Conservation (phyloP, 1,284 basidiomycete genomes). For the Ustilago tritici region DNA sequence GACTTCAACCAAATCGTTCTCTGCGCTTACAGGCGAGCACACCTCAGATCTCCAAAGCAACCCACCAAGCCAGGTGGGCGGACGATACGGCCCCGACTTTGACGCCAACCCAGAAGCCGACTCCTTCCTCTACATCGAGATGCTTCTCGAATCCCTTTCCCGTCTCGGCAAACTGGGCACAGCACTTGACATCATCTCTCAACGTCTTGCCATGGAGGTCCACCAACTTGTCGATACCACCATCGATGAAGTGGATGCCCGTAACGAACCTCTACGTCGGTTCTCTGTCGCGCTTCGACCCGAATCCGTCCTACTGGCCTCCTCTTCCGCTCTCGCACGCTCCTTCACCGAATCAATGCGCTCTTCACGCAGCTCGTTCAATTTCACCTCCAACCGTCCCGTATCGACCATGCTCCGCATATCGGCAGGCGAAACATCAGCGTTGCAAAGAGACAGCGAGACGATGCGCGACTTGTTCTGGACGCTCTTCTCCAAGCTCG, state of each 20-base stretch:
- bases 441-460: slow-evolving; percentile 63
- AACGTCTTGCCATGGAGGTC: slow-evolving; percentile 86
- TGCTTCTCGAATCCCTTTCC: slow-evolving; percentile 88
- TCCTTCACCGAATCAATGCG: slow-evolving; percentile 53
- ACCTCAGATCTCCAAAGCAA: not conserved
- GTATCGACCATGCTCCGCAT: slow-evolving; percentile 48
- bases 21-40: slow-evolving; percentile 36
- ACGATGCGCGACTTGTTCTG: slow-evolving; percentile 86
- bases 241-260: slow-evolving; percentile 86
- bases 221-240: slow-evolving; percentile 87
- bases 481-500: slow-evolving; percentile 96
- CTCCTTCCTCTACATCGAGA: slow-evolving; percentile 94
- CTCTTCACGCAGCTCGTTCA: slow-evolving; percentile 49
- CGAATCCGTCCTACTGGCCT: slow-evolving; percentile 73
- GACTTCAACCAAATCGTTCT: slow-evolving; percentile 39
- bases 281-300: slow-evolving; percentile 76
- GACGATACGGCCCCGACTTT: slow-evolving; percentile 38
- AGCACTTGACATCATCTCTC: slow-evolving; percentile 85
- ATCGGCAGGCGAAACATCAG: slow-evolving; percentile 54
- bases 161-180: slow-evolving; percentile 88
- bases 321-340: slow-evolving; percentile 50
- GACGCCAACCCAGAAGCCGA: slow-evolving; percentile 85
- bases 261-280: slow-evolving; percentile 67
- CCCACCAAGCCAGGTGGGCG: slow-evolving; percentile 6
- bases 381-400: slow-evolving; percentile 27